Evolutionary conservation across 192 early-diverging fungal genomes (phyloP), one percentile per base, ranked within the genome.

Genomic region (Linnemannia elongata): DNA sequence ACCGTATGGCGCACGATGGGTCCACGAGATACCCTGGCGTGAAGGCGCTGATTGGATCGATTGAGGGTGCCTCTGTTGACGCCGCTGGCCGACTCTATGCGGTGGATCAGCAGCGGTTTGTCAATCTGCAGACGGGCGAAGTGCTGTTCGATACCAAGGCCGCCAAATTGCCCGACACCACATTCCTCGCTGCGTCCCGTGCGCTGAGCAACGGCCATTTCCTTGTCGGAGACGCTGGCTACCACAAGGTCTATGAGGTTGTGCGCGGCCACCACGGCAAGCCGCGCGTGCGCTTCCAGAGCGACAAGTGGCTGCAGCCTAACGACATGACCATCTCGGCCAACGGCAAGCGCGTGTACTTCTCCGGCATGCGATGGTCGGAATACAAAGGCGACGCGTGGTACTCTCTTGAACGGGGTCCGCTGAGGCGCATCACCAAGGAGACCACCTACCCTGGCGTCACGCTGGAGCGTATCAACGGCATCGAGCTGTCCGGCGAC

Each of bases 81-180:
- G 75, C 54, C 75, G 75, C 75, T 66, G 75, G 75, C 75, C 75
- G 57, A 63, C 10, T 76, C 75, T 76, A 76, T 35, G 75, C 75
- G 24, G 75, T 76, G 55, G 75, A 76, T 76, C 54, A 76, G 54
- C 39, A 76, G 54, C 75, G 75, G 24, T 76, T 76, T 39, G 75
- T 76, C 57, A 35, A 76, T 27, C 39, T 76, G 52, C 52, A 66
- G 57, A 76, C 75, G 10, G 75, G 75, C 57, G 57, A 35, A 22
- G 75, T 76, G 20, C 57, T 76, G 39, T 76, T 76, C 75, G 75
- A 76, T n/a, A 76, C 75, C 24, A 13, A 76, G 38, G 57, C 75
- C 39, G 75, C 57, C 27, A 57, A 57, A 42, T 76, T 76, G 41
- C 75, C 75, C 22, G 17, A 76, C 54, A 76, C 75, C 75, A 63